A percentile compares a stretch with the other conserved stretches of the same genome.
phyloP scores from a whole-genome alignment of 75 land plant genomes.

The Picea sitchensis region DNA sequence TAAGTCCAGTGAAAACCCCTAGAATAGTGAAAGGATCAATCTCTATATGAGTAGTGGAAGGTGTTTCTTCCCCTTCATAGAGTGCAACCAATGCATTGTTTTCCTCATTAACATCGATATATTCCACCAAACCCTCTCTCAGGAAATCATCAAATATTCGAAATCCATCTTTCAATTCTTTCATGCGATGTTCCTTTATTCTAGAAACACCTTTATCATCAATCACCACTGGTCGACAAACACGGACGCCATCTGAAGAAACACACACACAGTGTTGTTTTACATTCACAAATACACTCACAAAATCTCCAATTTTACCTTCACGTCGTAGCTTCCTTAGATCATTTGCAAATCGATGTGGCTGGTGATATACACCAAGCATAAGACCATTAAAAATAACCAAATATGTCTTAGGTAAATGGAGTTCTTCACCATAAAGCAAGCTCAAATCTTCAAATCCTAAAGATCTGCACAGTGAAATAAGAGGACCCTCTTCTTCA shows the following conservation, averaged over 20 bases:
- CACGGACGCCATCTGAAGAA: conserved; percentile 98
- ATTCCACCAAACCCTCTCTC: no score
- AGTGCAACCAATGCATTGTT: no score
- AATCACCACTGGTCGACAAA: conserved; percentile 96
- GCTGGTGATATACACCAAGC: conserved; percentile 85
- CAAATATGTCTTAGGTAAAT: conserved; percentile 61
- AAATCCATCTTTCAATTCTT: conserved; percentile 83
- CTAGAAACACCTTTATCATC: conserved; percentile 90
- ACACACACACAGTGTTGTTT: conserved; percentile 59
- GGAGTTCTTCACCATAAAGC: conserved; percentile 88
- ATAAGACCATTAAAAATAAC: conserved; percentile 93
- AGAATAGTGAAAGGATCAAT: no score
- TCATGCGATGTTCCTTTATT: conserved; percentile 95
- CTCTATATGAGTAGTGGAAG: no score
- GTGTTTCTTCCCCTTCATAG: no score
- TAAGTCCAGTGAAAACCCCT: no score
- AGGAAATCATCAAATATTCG: conserved; percentile 63
- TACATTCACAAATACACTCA: no score
- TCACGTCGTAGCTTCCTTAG: conserved; percentile 72
- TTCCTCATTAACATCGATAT: no score
- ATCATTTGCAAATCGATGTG: conserved; percentile 73
- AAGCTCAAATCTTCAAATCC: conserved; percentile 83
- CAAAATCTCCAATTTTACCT: conserved; percentile 95
- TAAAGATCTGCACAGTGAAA: conserved; percentile 75
- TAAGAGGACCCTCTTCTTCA: conserved; percentile 82